Percentiles rank a stretch among this genome's conserved stretches.
These are phyloP conservation scores for Acer negundo DNA, from an alignment of 345 rosid genomes.

Conservation along the genomic window DNA sequence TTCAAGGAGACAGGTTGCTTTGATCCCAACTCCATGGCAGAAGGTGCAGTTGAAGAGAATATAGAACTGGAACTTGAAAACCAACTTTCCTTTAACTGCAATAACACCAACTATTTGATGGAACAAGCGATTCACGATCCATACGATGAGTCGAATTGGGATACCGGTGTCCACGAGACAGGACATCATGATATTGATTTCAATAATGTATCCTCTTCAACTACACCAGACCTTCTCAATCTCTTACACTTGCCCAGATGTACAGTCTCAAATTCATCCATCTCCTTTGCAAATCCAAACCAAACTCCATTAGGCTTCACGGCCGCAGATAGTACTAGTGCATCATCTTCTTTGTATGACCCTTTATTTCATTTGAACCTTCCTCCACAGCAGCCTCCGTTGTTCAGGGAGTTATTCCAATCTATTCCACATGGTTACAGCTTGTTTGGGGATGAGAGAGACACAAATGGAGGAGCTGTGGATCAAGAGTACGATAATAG, in stretches of 20 bases:
- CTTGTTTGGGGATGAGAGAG: constrained; percentile 42
- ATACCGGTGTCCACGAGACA: constrained; percentile 30
- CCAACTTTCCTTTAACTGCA: too few relatives aligned
- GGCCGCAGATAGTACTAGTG: too few relatives aligned
- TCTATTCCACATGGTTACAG: constrained; percentile 40
- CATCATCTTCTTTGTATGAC: constrained; percentile 35
- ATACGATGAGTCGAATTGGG: constrained; percentile 44
- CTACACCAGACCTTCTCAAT: constrained; percentile 64
- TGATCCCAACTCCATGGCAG: constrained; percentile 42
- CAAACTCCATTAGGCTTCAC: not conserved
- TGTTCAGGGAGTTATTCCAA: constrained; percentile 43
- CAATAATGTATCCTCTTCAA: constrained; percentile 26
- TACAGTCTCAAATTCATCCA: constrained; percentile 43
- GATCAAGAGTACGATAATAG: too few relatives aligned
- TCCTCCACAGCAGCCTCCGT: constrained; percentile 61
- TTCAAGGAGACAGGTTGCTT: constrained; percentile 47
- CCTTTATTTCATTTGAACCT: constrained; percentile 56
- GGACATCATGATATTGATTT: constrained; percentile 13
- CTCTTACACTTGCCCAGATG: constrained; percentile 60
- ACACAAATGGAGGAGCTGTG: constrained; percentile 17
- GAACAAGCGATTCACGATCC: constrained; percentile 26
- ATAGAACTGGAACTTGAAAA: constrained; percentile 45
- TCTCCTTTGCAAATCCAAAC: constrained; percentile 34
- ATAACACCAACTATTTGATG: too few relatives aligned
- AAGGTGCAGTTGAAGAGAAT: constrained; percentile 36